A percentile compares a stretch with the other conserved stretches of the same genome.
These are phyloP conservation scores for Heterobasidion occidentale DNA, from an alignment of 1,284 basidiomycete genomes.

Conservation along the genomic window DNA sequence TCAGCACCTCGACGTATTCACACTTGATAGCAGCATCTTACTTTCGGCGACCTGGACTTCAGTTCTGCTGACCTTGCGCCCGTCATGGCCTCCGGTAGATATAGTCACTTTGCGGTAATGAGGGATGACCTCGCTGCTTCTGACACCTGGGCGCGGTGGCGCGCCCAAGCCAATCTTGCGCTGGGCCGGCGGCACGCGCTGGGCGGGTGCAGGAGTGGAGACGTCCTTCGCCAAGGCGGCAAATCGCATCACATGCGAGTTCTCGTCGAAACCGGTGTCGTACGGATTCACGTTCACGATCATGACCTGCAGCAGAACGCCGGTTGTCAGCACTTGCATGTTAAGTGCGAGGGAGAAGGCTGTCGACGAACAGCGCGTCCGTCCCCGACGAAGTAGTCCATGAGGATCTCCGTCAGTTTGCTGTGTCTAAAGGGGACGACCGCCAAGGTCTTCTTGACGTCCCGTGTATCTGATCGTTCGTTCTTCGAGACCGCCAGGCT, in stretches of 20 bases:
- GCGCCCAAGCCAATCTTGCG: not conserved
- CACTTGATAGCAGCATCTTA: constrained; percentile 17
- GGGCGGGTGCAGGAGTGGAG: constrained; percentile 61
- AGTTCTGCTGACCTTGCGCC: constrained; percentile 55
- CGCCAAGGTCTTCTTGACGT: constrained; percentile 65
- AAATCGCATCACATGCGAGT: constrained; percentile 97
- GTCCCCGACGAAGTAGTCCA: constrained; percentile 94
- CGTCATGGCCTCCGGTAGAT: constrained; percentile 39
- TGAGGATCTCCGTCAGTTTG: constrained; percentile 93
- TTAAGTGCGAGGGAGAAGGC: not conserved
- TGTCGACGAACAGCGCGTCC: constrained; percentile 65
- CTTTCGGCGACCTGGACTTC: constrained; percentile 73
- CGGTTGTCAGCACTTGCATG: not conserved
- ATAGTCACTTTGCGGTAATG: constrained; percentile 60
- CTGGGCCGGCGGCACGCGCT: constrained; percentile 15
- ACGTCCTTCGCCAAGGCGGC: constrained; percentile 90
- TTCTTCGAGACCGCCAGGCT: constrained; percentile 30
- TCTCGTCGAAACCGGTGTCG: constrained; percentile 97
- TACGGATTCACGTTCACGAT: constrained; percentile 98
- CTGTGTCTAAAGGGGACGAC: constrained; percentile 95
- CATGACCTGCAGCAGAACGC: constrained; percentile 60
- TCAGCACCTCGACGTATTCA: not conserved
- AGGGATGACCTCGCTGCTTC: constrained; percentile 16
- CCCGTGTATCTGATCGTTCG: constrained; percentile 56
- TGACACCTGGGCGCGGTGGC: constrained; percentile 1